Evolutionary conservation across 75 land plant species (phyloP).

Genomic region (Adiantum capillusveneris): DNA sequence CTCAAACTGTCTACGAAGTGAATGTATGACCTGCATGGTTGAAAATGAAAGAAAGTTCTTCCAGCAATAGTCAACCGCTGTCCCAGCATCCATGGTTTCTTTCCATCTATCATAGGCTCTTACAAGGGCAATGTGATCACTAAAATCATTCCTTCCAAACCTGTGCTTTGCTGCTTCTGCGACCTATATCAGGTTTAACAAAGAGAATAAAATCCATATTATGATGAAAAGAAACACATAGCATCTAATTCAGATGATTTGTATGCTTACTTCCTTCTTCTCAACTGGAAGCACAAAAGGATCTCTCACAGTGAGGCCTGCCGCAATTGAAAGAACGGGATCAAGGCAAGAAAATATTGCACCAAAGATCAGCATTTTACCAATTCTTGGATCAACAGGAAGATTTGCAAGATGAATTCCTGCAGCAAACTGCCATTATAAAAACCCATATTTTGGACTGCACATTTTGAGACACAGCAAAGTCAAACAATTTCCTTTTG

Average conservation of each 20-base stretch:
- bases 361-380: conserved; percentile 91
- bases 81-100: conserved; percentile 48
- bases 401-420: conserved; percentile 67
- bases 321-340: conserved; percentile 79
- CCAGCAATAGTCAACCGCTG: conserved; percentile 71
- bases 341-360: conserved; percentile 76
- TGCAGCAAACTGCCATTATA: too few relatives aligned
- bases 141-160: conserved; percentile 41
- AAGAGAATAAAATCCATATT: neutral
- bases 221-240: neutral
- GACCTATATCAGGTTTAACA: conserved; percentile 30
- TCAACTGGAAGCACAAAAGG: conserved; percentile 74
- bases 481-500: too few relatives aligned
- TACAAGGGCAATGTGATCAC: conserved; percentile 81
- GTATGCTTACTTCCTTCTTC: conserved; percentile 56
- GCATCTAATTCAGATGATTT: neutral
- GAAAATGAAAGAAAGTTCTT: conserved; percentile 77
- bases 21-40: conserved; percentile 66
- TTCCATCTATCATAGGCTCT: conserved; percentile 84
- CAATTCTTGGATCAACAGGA: conserved; percentile 90
- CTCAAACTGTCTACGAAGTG: conserved; percentile 80
- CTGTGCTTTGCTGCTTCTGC: conserved; percentile 77
- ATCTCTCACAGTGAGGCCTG: conserved; percentile 72
- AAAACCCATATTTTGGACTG: too few relatives aligned
- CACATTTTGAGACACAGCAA: too few relatives aligned